Conservation (phyloP, 2,329 filamentous ascomycete genomes). For the Talaromyces marneffei region DNA sequence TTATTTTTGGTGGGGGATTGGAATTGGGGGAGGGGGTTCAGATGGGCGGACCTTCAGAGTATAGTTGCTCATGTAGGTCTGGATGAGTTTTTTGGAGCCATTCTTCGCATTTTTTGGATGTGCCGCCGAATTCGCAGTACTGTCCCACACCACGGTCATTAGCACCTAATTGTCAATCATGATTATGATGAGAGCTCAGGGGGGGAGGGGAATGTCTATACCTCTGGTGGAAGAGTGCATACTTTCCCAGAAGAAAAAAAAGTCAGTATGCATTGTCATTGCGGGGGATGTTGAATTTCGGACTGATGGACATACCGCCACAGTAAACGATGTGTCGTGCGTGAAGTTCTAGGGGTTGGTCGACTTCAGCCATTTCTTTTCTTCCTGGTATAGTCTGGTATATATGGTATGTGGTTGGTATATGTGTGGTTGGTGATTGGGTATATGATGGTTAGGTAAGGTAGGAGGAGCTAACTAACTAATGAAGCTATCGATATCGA, state of each 20-base stretch:
- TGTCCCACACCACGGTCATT: slow-evolving; percentile 39
- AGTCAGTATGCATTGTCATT: slow-evolving; percentile 7
- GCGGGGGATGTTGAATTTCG: neutral
- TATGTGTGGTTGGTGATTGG: neutral
- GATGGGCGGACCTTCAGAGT: slow-evolving; percentile 67
- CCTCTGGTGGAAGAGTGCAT: slow-evolving; percentile 62
- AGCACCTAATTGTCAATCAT: too few relatives aligned
- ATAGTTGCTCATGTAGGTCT: slow-evolving; percentile 69
- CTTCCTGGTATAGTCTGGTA: neutral
- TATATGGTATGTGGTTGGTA: neutral
- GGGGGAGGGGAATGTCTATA: slow-evolving; percentile 36
- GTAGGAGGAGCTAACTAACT: too few relatives aligned
- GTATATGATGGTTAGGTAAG: neutral
- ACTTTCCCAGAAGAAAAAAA: slow-evolving; percentile 39
- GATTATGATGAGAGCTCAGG: too few relatives aligned
- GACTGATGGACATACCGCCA: slow-evolving; percentile 12
- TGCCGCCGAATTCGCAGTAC: slow-evolving; percentile 99
- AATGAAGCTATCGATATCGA: neutral
- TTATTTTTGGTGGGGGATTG: too few relatives aligned
- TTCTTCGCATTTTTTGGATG: slow-evolving; percentile 92
- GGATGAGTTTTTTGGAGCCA: slow-evolving; percentile 77
- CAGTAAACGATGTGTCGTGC: slow-evolving; percentile 57
- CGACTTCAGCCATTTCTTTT: slow-evolving; percentile 30
- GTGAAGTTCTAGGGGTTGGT: slow-evolving; percentile 37
- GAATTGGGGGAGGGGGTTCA: neutral